Percentiles rank a stretch among this genome's conserved stretches.
Evolutionary conservation across 2,329 filamentous ascomycete genomes (phyloP).

Genomic region (Rutstroemia sp.): DNA sequence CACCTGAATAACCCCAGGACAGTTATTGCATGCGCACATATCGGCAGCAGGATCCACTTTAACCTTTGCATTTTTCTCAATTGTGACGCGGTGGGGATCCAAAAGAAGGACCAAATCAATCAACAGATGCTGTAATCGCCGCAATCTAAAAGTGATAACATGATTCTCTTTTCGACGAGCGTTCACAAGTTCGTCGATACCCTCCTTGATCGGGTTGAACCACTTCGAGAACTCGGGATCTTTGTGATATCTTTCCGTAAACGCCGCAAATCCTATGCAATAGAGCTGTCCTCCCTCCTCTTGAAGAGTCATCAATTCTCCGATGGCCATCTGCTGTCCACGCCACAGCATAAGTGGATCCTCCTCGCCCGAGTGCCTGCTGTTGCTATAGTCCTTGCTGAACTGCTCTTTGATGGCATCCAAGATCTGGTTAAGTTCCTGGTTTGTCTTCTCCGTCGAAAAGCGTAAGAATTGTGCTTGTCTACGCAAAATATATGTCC

Average conservation of each 20-base stretch:
- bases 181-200: conserved; percentile 11
- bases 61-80: conserved; percentile 1
- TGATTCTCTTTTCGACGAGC: conserved; percentile 6
- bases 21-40: conserved; percentile 15
- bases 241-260: conserved; percentile 13
- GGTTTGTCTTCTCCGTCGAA: conserved; percentile 21
- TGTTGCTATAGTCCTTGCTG: conserved; percentile 10
- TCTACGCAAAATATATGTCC: conserved; percentile 22
- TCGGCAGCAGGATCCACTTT: conserved; percentile 17
- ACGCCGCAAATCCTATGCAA: conserved; percentile 21
- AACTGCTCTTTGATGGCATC: conserved; percentile 16
- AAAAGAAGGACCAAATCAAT: conserved; percentile 19
- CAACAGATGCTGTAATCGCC: conserved; percentile 18
- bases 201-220: conserved; percentile 16
- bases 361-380: conserved; percentile 14
- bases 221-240: conserved; percentile 15
- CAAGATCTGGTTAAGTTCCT: conserved; percentile 15
- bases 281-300: conserved; percentile 18
- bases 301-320: conserved; percentile 21
- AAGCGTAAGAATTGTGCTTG: conserved; percentile 23
- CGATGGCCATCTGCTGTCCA: conserved; percentile 25
- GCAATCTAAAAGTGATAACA: conserved; percentile 15
- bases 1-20: conserved; percentile 9
- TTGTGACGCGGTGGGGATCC: conserved; percentile 9
- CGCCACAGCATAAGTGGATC: conserved; percentile 25